Evolutionary conservation across 768 basidiomycete genomes (phyloP).

Genomic region (Lenzites betulinus): DNA sequence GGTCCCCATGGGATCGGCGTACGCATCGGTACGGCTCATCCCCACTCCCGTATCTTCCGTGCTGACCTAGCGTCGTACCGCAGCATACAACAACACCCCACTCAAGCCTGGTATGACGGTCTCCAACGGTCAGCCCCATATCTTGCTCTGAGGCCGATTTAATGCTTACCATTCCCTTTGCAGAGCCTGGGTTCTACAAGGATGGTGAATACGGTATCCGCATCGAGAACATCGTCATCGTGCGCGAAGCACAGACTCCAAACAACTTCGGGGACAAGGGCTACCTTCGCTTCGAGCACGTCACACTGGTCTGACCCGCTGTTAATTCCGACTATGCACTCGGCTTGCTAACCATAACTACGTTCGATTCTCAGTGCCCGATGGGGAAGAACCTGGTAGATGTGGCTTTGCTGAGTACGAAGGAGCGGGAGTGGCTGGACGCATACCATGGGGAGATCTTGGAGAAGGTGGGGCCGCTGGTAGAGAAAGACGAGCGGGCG

Average conservation of each 20-base stretch:
- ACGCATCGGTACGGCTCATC: constrained; percentile 41
- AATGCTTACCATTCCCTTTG: not conserved
- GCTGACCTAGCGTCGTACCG: not conserved
- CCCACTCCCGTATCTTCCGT: not conserved
- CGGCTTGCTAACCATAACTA: too few relatives aligned
- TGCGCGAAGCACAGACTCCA: constrained; percentile 66
- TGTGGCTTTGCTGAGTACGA: constrained; percentile 52
- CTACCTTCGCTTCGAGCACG: constrained; percentile 80
- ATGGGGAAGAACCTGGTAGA: constrained; percentile 87
- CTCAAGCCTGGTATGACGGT: constrained; percentile 88
- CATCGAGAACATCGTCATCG: constrained; percentile 87
- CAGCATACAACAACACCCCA: constrained; percentile 67
- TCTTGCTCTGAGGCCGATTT: not conserved
- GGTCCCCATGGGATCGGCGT: constrained; percentile 66
- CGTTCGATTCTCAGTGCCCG: constrained; percentile 56
- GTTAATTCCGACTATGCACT: too few relatives aligned
- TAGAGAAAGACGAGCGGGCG: constrained; percentile 62
- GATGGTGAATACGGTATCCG: constrained; percentile 92
- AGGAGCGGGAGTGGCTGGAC: constrained; percentile 85
- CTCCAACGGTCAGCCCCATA: constrained; percentile 61
- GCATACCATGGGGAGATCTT: constrained; percentile 77
- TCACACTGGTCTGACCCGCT: constrained; percentile 76
- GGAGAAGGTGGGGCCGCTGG: constrained; percentile 71
- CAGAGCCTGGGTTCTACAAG: constrained; percentile 90
- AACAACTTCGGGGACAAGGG: constrained; percentile 82